Base-by-base conservation (phyloP, 208 protist genomes). In the Ichthyophonus hoferi region DNA sequence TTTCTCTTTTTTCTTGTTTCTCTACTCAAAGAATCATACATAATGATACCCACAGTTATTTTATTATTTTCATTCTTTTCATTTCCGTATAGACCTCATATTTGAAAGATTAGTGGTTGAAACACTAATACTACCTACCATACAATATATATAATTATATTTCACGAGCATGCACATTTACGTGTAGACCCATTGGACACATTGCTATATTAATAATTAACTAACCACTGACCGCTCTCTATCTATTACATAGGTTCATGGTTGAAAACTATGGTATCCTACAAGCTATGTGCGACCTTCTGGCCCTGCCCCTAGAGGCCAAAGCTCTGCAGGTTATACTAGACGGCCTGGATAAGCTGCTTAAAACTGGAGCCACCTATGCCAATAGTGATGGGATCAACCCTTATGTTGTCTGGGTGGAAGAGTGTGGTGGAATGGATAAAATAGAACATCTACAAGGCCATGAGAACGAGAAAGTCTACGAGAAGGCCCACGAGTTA, bases 281-380 rank as follows among this genome's bases (percentile, higher is more conserved):
- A 2, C 94, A 98, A 40, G 89, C 87, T 35, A 93, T 93, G 35
- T 93, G 93, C 88, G 97, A 67, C 14, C 50, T 67, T 24, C 50
- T 67, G 50, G 50, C 14, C 50, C 99, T 83, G 33, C 91, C 50
- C 50, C 50, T 67, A 24, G 50, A 42, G 89, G 90, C 91, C 40
- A 97, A 97, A 90, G 97, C 98, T 86, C 91, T 99, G n/a, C 96
- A 90, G n/a, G 96, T 99, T 1, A 94, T 96, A 0, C 95, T 99
- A 17, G 97, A 99, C 92, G 97, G 96, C 2, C 88, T 99, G 34
- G 95, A 98, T 89, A 97, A 97, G 88, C 96, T 99, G 89, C 95
- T 99, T 35, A 88, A 90, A 12, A 89, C 94, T 2, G 92, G 94
- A 34, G 58, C 91, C 42, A 37, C 50, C 34, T 84, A 67, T n/a